These are phyloP conservation scores for Lepidium sativum DNA, from an alignment of 345 rosid genomes.

Conservation along the genomic window DNA sequence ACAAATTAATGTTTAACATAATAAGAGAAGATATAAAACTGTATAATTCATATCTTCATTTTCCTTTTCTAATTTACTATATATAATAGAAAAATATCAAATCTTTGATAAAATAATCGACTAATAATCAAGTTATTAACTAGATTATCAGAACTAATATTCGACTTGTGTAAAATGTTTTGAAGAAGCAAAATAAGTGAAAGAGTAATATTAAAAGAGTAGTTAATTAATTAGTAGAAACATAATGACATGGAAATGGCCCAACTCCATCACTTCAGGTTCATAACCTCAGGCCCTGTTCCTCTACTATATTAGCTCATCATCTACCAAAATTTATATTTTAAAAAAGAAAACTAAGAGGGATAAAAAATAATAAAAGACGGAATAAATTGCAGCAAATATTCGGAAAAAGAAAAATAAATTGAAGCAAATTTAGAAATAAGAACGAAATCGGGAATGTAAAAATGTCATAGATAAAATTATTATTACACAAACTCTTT, in stretches of 20 bases:
- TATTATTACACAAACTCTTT: neutral
- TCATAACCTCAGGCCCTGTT: conserved; percentile 8
- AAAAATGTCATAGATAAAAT: conserved; percentile 11
- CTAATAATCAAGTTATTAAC: too few relatives aligned
- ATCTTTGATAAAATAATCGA: too few relatives aligned
- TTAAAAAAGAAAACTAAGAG: neutral
- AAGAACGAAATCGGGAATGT: conserved; percentile 17
- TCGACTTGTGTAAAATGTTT: too few relatives aligned
- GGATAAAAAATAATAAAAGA: neutral
- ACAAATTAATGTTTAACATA: too few relatives aligned
- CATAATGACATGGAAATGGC: conserved; percentile 20
- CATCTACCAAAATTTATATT: conserved; percentile 4
- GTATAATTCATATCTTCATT: too few relatives aligned
- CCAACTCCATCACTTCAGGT: conserved; percentile 22
- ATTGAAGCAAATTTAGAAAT: neutral
- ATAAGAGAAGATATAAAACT: too few relatives aligned
- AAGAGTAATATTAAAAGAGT: neutral
- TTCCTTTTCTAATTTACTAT: too few relatives aligned
- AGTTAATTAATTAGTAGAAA: conserved; percentile 12
- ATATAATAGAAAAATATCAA: too few relatives aligned
- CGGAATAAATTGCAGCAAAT: neutral
- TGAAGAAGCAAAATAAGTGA: neutral
- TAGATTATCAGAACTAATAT: too few relatives aligned
- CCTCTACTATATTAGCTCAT: neutral
- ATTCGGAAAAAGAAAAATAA: too few relatives aligned